These are phyloP conservation scores for Neurospora tetraspora DNA, from an alignment of 495 filamentous ascomycete species.

Conservation along the genomic window DNA sequence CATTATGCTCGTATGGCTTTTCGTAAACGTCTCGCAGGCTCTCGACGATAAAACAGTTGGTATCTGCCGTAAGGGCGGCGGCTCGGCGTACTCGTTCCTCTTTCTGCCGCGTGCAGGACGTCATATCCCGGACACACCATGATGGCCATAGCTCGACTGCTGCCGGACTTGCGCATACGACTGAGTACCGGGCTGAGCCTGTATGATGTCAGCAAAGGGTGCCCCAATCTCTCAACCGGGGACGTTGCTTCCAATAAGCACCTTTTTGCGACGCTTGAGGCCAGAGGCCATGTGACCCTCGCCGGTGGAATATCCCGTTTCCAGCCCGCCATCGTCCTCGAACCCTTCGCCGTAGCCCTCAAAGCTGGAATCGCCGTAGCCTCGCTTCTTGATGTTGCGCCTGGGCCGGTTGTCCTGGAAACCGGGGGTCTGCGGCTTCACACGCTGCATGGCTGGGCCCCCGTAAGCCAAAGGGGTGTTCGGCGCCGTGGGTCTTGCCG, in stretches of 20 bases:
- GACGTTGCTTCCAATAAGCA: slow-evolving; percentile 25
- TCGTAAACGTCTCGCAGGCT: not conserved
- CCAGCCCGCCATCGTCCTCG: slow-evolving; percentile 34
- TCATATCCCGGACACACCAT: slow-evolving; percentile 26
- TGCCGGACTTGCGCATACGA: slow-evolving; percentile 23
- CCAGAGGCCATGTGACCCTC: slow-evolving; percentile 37
- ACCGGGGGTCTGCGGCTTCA: slow-evolving; percentile 17
- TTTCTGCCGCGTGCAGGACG: not conserved
- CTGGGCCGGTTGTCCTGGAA: slow-evolving; percentile 25
- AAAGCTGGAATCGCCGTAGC: slow-evolving; percentile 45
- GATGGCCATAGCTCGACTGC: slow-evolving; percentile 29
- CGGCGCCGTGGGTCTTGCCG: slow-evolving; percentile 32
- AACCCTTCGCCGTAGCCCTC: slow-evolving; percentile 49
- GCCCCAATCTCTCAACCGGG: slow-evolving; percentile 13
- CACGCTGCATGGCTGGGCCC: slow-evolving; percentile 8
- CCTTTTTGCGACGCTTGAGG: slow-evolving; percentile 48
- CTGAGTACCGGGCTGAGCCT: slow-evolving; percentile 20
- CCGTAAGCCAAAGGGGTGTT: slow-evolving; percentile 29
- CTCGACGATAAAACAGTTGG: not conserved
- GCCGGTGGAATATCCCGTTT: slow-evolving; percentile 41
- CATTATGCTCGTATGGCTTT: not conserved
- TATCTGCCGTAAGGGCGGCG: not conserved
- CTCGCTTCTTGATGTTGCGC: slow-evolving; percentile 39
- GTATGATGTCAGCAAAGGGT: slow-evolving; percentile 15
- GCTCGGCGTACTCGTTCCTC: slow-evolving; percentile 3